phyloP scores from a whole-genome alignment of 129 eudicot species.

The Erigeron canadensis region DNA sequence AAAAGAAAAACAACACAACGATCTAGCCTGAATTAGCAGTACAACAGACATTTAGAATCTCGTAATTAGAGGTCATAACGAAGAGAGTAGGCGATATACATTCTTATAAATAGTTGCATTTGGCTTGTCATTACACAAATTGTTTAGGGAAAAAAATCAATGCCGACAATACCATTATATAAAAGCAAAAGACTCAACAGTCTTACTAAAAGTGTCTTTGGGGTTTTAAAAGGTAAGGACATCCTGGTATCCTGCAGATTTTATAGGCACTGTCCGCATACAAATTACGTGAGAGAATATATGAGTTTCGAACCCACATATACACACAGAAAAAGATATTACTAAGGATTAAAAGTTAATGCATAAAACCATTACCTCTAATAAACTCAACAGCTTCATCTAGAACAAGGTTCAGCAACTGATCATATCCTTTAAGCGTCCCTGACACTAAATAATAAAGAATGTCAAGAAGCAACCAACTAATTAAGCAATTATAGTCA shows the following conservation, averaged over 20 bases:
- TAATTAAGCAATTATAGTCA: neutral
- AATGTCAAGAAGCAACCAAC: neutral
- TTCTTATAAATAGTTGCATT: neutral
- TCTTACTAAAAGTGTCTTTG: neutral
- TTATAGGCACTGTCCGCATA: neutral
- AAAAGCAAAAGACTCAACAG: neutral
- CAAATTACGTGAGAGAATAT: neutral
- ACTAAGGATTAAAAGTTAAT: neutral
- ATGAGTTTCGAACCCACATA: conserved; percentile 12
- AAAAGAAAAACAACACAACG: neutral
- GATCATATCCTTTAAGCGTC: conserved; percentile 95
- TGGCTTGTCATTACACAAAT: neutral
- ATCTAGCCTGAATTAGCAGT: neutral
- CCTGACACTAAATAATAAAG: conserved; percentile 63
- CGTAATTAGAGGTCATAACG: neutral
- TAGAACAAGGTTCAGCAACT: conserved; percentile 88
- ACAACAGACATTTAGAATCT: neutral
- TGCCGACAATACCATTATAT: neutral
- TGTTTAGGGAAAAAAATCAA: too few relatives aligned
- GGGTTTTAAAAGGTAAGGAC: too few relatives aligned
- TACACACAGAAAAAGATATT: conserved; percentile 5
- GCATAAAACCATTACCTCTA: conserved; percentile 38
- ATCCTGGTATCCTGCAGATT: neutral
- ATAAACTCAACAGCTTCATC: conserved; percentile 92
- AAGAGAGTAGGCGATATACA: neutral